A percentile compares a stretch with the other conserved stretches of the same genome.
Evolutionary conservation across 2,329 filamentous ascomycete species (phyloP).

Genomic region (Lithohypha guttulata): DNA sequence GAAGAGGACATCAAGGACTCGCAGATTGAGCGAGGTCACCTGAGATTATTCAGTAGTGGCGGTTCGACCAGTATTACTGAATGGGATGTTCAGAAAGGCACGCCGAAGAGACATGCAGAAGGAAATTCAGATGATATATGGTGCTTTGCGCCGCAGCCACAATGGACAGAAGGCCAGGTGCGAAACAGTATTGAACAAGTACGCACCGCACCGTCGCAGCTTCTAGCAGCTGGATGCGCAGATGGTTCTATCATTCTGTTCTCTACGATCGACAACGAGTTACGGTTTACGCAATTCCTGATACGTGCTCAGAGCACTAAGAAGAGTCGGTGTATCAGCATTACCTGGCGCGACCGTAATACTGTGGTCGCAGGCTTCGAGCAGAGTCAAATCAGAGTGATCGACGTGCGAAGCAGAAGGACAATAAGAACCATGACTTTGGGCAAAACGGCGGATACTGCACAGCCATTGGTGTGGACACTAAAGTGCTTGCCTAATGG

Average conservation of each 20-base stretch:
- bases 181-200: slow-evolving; percentile 27
- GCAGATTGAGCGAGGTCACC: slow-evolving; percentile 50
- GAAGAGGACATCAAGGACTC: slow-evolving; percentile 33
- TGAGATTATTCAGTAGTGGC: slow-evolving; percentile 90
- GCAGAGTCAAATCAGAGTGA: slow-evolving; percentile 89
- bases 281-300: slow-evolving; percentile 67
- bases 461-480: slow-evolving; percentile 84
- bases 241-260: slow-evolving; percentile 83
- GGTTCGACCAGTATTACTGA: slow-evolving; percentile 88
- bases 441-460: slow-evolving; percentile 70
- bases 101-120: slow-evolving; percentile 68
- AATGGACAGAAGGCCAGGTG: slow-evolving; percentile 32
- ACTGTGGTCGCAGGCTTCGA: slow-evolving; percentile 82
- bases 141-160: slow-evolving; percentile 84
- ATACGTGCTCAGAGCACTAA: slow-evolving; percentile 63
- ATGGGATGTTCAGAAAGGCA: slow-evolving; percentile 77
- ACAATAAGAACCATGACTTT: slow-evolving; percentile 74
- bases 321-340: slow-evolving; percentile 79
- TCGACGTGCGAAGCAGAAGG: slow-evolving; percentile 69
- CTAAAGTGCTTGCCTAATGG: slow-evolving; percentile 79
- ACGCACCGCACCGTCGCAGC: slow-evolving; percentile 39
- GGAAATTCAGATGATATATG: slow-evolving; percentile 94
- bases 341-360: slow-evolving; percentile 77
- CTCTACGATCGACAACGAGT: slow-evolving; percentile 71
- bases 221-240: slow-evolving; percentile 78